Evolutionary conservation across 2,329 filamentous ascomycete species (phyloP).

Genomic region (Aspergillus ruber): DNA sequence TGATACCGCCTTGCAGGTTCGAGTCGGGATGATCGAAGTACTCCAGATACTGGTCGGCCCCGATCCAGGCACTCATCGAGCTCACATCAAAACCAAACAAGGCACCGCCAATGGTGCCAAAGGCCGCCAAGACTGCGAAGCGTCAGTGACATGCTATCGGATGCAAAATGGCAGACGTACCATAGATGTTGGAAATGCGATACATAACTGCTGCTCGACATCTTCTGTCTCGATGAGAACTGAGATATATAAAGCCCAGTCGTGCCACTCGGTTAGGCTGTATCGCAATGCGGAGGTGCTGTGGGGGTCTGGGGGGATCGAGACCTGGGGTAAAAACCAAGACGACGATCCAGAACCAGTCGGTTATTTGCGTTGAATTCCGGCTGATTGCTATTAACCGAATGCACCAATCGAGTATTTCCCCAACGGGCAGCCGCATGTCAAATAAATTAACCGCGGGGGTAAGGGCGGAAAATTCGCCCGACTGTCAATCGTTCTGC

Average conservation of each 20-base stretch:
- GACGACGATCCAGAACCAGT: not conserved
- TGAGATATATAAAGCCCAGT: not conserved
- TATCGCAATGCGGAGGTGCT: not conserved
- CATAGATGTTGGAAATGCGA: constrained; percentile 46
- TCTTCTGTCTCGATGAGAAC: not conserved
- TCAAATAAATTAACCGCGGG: not conserved
- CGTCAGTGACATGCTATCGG: not conserved
- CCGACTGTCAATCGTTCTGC: not conserved
- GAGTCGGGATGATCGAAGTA: constrained; percentile 47
- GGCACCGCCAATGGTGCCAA: constrained; percentile 51
- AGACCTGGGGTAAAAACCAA: not conserved
- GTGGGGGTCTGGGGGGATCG: not conserved
- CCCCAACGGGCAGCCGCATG: not conserved
- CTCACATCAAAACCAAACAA: constrained; percentile 55
- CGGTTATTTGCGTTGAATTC: not conserved
- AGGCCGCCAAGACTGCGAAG: constrained; percentile 43
- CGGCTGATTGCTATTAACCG: not conserved
- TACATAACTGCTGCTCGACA: constrained; percentile 13
- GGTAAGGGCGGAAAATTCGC: not conserved
- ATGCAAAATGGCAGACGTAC: not conserved
- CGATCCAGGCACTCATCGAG: constrained; percentile 42
- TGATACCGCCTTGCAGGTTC: constrained; percentile 46
- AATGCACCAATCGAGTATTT: not conserved
- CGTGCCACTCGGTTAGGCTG: not conserved
- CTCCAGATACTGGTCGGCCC: constrained; percentile 46